Percentiles rank a stretch among this genome's conserved stretches.
These are phyloP conservation scores for Cercospora zeina DNA, from an alignment of 2,329 filamentous ascomycete genomes.

Conservation along the genomic window DNA sequence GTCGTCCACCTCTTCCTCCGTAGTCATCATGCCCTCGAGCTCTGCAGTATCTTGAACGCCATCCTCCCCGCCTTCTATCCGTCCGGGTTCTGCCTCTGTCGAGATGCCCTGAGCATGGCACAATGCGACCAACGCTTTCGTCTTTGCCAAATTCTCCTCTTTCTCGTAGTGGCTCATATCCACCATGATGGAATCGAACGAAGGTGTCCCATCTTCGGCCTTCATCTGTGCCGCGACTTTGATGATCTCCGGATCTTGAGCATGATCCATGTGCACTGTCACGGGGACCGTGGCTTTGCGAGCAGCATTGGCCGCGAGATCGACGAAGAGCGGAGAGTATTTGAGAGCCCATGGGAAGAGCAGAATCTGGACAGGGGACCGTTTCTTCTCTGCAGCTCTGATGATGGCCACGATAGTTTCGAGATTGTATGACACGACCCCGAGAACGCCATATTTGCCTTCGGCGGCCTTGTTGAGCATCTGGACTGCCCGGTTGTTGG, in stretches of 20 bases:
- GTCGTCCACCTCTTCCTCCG: conserved; percentile 66
- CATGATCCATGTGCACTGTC: conserved; percentile 52
- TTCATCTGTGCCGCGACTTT: conserved; percentile 31
- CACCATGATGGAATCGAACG: conserved; percentile 73
- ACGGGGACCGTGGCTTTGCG: conserved; percentile 47
- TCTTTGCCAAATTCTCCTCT: conserved; percentile 67
- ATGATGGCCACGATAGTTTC: conserved; percentile 70
- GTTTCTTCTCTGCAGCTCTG: conserved; percentile 66
- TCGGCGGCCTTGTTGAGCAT: conserved; percentile 39
- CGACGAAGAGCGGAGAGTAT: conserved; percentile 58
- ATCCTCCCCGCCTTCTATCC: conserved; percentile 73
- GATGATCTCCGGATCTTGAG: conserved; percentile 46
- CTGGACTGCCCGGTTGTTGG: conserved; percentile 37
- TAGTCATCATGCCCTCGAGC: conserved; percentile 64
- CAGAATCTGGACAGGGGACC: conserved; percentile 68
- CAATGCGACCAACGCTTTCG: conserved; percentile 61
- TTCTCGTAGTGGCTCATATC: conserved; percentile 74
- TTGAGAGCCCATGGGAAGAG: conserved; percentile 73
- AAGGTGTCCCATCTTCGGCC: conserved; percentile 44
- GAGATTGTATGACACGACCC: conserved; percentile 51
- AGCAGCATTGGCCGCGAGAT: conserved; percentile 49
- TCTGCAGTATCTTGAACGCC: conserved; percentile 65
- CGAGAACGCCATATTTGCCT: conserved; percentile 40
- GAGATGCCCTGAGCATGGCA: conserved; percentile 66
- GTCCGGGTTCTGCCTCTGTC: conserved; percentile 69